phyloP scores from a whole-genome alignment of 1,284 basidiomycete species.

The Heliocybe sulcata region DNA sequence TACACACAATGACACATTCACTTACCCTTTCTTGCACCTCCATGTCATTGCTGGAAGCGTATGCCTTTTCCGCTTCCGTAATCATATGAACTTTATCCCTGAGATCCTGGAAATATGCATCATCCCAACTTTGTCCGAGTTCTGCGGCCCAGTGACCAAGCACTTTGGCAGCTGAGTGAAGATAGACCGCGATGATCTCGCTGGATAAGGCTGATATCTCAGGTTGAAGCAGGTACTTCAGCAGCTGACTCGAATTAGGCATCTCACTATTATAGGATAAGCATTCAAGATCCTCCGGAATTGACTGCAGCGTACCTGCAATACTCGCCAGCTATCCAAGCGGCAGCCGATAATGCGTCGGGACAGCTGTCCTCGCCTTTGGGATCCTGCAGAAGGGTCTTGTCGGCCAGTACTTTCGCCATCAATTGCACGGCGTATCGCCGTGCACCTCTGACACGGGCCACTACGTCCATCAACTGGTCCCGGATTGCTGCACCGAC shows the following conservation, averaged over 20 bases:
- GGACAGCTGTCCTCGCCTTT: constrained; percentile 60
- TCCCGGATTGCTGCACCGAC: constrained; percentile 72
- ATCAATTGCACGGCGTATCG: constrained; percentile 78
- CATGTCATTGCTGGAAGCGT: constrained; percentile 58
- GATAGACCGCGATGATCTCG: constrained; percentile 64
- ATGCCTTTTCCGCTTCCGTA: constrained; percentile 43
- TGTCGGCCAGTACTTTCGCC: constrained; percentile 74
- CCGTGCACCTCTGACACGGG: constrained; percentile 73
- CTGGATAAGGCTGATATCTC: constrained; percentile 46
- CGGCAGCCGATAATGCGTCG: constrained; percentile 86
- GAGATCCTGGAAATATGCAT: constrained; percentile 55
- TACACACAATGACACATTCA: constrained; percentile 10
- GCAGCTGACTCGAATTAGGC: constrained; percentile 59
- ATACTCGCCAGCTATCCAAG: constrained; percentile 95
- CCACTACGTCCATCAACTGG: constrained; percentile 83
- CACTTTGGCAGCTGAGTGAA: constrained; percentile 83
- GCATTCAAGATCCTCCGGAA: constrained; percentile 2
- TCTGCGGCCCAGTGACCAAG: constrained; percentile 82
- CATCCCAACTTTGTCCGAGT: constrained; percentile 70
- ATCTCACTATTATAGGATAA: constrained; percentile 43
- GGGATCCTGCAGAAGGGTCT: constrained; percentile 57
- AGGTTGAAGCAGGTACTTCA: constrained; percentile 62
- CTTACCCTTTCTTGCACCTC: constrained; percentile 89
- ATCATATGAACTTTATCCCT: constrained; percentile 57
- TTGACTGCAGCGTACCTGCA: constrained; percentile 48